Conservation (phyloP, 805 yeast species). For the Pichia membranifaciens region DNA sequence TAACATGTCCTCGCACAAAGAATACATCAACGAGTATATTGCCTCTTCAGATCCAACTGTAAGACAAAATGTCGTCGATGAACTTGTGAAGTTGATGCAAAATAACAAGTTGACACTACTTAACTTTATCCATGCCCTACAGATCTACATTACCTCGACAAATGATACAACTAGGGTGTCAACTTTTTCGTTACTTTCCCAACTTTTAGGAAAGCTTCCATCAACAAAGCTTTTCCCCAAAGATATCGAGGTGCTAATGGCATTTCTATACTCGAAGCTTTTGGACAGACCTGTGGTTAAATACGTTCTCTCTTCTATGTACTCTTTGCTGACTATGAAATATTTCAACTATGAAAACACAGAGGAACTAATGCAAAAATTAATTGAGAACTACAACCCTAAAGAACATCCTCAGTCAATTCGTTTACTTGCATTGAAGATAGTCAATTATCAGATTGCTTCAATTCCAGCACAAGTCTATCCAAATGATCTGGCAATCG, state of each 20-base stretch:
- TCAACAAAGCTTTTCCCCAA: conserved; percentile 30
- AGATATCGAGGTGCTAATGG: conserved; percentile 44
- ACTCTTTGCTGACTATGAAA: conserved; percentile 46
- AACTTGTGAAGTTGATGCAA: conserved; percentile 7
- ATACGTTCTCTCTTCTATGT: conserved; percentile 50
- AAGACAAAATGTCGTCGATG: not conserved
- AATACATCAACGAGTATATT: conserved; percentile 8
- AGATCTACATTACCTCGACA: conserved; percentile 42
- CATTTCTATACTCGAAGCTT: conserved; percentile 60
- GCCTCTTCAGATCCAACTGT: conserved; percentile 2
- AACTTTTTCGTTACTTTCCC: conserved; percentile 37
- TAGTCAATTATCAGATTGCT: conserved; percentile 36
- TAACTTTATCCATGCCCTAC: conserved; percentile 14
- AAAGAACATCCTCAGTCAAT: conserved; percentile 54
- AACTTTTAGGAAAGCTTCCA: conserved; percentile 29
- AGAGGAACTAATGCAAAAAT: conserved; percentile 32
- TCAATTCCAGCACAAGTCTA: conserved; percentile 24
- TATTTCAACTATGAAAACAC: conserved; percentile 37
- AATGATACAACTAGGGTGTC: conserved; percentile 35
- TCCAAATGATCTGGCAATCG: conserved; percentile 40
- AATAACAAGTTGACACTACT: conserved; percentile 9
- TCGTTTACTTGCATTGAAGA: conserved; percentile 52
- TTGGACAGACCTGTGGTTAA: conserved; percentile 54
- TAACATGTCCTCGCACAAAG: conserved; percentile 7
- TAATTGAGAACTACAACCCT: conserved; percentile 44